Evolutionary conservation across 2,329 filamentous ascomycete genomes (phyloP).

Genomic region (Tolypocladium inflatum): DNA sequence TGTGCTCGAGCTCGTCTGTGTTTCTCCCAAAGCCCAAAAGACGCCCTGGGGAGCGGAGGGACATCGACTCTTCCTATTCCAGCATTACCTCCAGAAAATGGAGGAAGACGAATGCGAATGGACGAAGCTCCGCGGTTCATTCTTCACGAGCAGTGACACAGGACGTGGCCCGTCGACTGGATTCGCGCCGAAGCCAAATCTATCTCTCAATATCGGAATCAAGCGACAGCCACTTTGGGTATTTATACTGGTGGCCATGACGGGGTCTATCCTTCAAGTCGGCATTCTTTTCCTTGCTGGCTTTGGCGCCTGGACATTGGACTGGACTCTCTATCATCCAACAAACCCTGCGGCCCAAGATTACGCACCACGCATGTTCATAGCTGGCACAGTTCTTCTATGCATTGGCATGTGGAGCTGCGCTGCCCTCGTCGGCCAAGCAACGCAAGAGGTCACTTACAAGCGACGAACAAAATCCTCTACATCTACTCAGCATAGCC

Average conservation of each 20-base stretch:
- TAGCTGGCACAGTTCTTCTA: constrained; percentile 9
- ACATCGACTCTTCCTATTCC: not conserved
- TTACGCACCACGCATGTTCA: constrained; percentile 11
- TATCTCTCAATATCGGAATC: constrained; percentile 8
- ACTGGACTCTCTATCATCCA: constrained; percentile 4
- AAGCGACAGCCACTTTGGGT: constrained; percentile 4
- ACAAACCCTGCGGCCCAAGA: not conserved
- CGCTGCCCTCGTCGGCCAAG: constrained; percentile 11
- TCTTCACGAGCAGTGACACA: not conserved
- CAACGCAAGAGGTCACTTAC: constrained; percentile 7
- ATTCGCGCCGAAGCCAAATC: constrained; percentile 5
- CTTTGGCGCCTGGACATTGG: constrained; percentile 6
- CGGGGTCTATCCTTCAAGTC: constrained; percentile 6
- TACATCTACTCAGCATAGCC: not conserved
- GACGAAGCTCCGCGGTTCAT: not conserved
- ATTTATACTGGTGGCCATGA: constrained; percentile 4
- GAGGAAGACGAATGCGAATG: not conserved
- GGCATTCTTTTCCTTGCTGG: constrained; percentile 9
- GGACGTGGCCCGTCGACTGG: not conserved
- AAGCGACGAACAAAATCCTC: not conserved
- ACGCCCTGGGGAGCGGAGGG: not conserved
- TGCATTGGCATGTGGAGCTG: constrained; percentile 11
- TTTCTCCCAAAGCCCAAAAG: not conserved
- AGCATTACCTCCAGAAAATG: not conserved
- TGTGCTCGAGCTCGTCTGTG: constrained; percentile 20